Evolutionary conservation across 2,329 filamentous ascomycete species (phyloP).

Genomic region (Aspergillus sp.): DNA sequence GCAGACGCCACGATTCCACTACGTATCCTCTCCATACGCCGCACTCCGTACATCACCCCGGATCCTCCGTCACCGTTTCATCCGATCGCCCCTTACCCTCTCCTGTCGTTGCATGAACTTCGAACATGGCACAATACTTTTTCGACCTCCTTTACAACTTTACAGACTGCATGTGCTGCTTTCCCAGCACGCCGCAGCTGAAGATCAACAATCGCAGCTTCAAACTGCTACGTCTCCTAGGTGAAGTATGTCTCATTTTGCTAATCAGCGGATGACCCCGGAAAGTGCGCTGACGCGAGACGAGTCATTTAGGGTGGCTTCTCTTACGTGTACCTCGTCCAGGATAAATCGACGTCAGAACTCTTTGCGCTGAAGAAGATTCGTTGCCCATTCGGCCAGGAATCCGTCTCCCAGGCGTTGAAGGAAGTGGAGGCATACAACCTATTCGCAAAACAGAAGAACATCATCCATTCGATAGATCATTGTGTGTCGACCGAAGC

Average conservation of each 20-base stretch:
- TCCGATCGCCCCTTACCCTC: neutral
- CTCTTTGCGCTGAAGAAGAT: slow-evolving; percentile 98
- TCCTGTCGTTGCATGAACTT: neutral
- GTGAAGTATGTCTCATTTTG: slow-evolving; percentile 59
- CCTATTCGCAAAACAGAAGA: slow-evolving; percentile 72
- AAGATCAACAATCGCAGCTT: slow-evolving; percentile 94
- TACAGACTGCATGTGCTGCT: slow-evolving; percentile 92
- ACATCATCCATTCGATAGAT: slow-evolving; percentile 82
- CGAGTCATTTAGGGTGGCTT: slow-evolving; percentile 67
- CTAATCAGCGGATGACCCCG: neutral
- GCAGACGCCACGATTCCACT: neutral
- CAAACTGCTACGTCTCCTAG: slow-evolving; percentile 88
- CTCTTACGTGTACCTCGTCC: slow-evolving; percentile 97
- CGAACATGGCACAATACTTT: slow-evolving; percentile 69
- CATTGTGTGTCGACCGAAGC: slow-evolving; percentile 72
- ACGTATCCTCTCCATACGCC: neutral
- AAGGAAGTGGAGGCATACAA: slow-evolving; percentile 96
- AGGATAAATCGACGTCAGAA: slow-evolving; percentile 76
- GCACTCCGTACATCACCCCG: neutral
- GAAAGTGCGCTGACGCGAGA: neutral
- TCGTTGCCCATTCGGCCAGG: slow-evolving; percentile 92
- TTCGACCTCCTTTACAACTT: slow-evolving; percentile 86
- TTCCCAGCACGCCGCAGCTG: slow-evolving; percentile 85
- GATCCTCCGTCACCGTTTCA: neutral
- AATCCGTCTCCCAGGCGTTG: slow-evolving; percentile 89